Base-by-base conservation (phyloP, 768 basidiomycete species). In the Tricholoma flavovirens region DNA sequence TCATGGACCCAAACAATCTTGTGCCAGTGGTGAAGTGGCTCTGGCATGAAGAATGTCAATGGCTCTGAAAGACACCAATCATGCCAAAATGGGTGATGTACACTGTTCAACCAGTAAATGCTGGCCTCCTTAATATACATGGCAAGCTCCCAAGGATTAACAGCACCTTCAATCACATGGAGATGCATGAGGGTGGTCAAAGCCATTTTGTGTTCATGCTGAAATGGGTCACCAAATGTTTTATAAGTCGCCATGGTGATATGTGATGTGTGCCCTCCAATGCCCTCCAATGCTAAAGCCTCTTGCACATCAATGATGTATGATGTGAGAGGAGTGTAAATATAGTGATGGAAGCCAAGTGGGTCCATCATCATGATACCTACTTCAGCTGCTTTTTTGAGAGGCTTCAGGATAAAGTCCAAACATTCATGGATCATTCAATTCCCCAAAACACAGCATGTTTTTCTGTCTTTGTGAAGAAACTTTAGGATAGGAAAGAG, bases 1-100 rank as follows among this genome's bases (percentile, higher is more conserved):
- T 73, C 67, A 53, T 77, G 76, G 54, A 77, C 73, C 59, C 65
- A 76, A 43, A 68, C 76, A n/a, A 53, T 32, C 51, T 67, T 71
- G 62, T 72, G 69, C 65, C 67, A 72, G 46, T 73, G 68, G 54
- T 77, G 76, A 0, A 78, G 63, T 7, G 71, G 63, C 51, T 77
- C 75, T 3, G 65, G 67, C 0, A 70, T 69, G 10, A 77, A 55
- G 53, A 75, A 74, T 5, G 33, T 49, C 10, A 65, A 64, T 19
- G 71, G 72, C 51, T 74, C 64, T 2, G 70, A 62, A 2, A 72
- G 59, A 2, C 59, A 40, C 69, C 70, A 77, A 53, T 76, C 64
- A 5, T 64, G 52, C 72, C 73, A 77, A 56, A 77, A 75, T 5
- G 69, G 74, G 1, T 59, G 30, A 60, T 71, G 67, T 35, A 73